Evolutionary conservation across 2,329 filamentous ascomycete genomes (phyloP).

Genomic region (Colletotrichum gloeosporioides): DNA sequence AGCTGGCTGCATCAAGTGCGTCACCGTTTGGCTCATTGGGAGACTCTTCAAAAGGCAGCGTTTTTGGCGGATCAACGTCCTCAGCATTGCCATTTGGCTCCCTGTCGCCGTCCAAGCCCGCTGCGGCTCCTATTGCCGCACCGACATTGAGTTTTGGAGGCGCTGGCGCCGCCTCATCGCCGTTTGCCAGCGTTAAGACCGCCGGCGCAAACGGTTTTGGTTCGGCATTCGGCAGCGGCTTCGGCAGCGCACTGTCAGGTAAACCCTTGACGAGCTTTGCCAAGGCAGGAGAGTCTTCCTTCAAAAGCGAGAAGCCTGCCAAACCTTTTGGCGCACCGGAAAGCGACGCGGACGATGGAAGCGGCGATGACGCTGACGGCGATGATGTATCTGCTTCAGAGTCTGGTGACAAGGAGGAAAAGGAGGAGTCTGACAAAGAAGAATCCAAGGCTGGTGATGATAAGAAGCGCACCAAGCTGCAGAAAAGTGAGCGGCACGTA

Average conservation of each 20-base stretch:
- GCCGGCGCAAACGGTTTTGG: conserved; percentile 52
- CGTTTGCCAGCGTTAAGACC: conserved; percentile 51
- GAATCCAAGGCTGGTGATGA: conserved; percentile 58
- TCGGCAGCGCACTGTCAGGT: conserved; percentile 47
- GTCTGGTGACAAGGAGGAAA: conserved; percentile 48
- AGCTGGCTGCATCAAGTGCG: conserved; percentile 63
- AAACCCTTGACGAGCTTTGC: conserved; percentile 72
- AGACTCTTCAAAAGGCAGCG: conserved; percentile 46
- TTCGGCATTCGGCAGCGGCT: conserved; percentile 44
- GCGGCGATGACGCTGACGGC: conserved; percentile 43
- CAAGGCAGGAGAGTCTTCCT: conserved; percentile 57
- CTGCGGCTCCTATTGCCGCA: conserved; percentile 32
- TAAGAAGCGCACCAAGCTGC: conserved; percentile 69
- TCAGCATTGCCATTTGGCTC: conserved; percentile 36
- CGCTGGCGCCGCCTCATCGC: conserved; percentile 41
- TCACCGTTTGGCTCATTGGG: conserved; percentile 70
- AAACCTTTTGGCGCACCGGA: conserved; percentile 81
- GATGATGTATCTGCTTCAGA: conserved; percentile 39
- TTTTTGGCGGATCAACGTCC: conserved; percentile 44
- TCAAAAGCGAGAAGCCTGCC: conserved; percentile 64
- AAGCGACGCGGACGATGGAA: conserved; percentile 63
- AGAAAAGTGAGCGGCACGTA: conserved; percentile 65
- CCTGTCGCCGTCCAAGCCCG: conserved; percentile 26
- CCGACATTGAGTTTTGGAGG: conserved; percentile 58
- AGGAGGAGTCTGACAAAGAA: conserved; percentile 61